Evolutionary conservation across 2,329 filamentous ascomycete genomes (phyloP).

Genomic region (Aspergillus carbonarius): DNA sequence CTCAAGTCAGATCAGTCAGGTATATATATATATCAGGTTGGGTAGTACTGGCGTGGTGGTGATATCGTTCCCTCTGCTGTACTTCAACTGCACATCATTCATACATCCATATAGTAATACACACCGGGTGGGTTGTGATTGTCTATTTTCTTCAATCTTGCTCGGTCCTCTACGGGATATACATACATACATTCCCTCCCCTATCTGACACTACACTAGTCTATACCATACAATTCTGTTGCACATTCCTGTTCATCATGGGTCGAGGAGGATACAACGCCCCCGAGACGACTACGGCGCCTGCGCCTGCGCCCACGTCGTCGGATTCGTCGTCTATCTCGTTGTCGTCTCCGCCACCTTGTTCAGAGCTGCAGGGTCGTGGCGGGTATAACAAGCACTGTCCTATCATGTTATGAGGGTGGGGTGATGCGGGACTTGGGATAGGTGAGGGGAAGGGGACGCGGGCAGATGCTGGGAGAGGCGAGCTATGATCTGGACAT

Average conservation of each 20-base stretch:
- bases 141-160: background rate
- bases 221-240: background rate
- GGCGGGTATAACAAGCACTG: constrained; percentile 35
- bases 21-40: too few species aligned
- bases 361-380: constrained; percentile 23
- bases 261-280: constrained; percentile 42
- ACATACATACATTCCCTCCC: background rate
- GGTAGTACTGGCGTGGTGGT: too few species aligned
- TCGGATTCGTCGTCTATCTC: background rate
- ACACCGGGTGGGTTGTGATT: background rate
- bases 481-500: background rate
- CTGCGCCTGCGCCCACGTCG: constrained; percentile 5
- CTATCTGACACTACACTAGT: background rate
- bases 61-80: too few species aligned
- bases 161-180: background rate
- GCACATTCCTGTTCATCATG: constrained; percentile 21
- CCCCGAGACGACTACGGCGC: background rate
- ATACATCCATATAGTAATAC: background rate
- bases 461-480: background rate
- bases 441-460: background rate
- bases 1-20: too few species aligned
- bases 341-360: background rate
- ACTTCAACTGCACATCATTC: background rate
- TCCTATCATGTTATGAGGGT: constrained; percentile 6
- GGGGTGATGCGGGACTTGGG: too few species aligned